phyloP scores from a whole-genome alignment of 805 yeast genomes.

The Candida maesae region DNA sequence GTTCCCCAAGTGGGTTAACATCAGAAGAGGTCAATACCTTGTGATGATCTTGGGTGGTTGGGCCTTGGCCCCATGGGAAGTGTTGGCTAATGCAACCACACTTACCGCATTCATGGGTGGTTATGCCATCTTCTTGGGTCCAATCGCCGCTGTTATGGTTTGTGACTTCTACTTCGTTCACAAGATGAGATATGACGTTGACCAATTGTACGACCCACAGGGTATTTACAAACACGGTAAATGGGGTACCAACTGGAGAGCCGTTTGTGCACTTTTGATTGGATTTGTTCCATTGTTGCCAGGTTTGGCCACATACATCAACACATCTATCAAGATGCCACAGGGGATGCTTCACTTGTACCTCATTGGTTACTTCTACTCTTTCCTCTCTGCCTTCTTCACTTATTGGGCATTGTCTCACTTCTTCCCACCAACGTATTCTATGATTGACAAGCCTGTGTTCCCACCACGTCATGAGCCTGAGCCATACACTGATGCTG shows the following conservation, averaged over 20 bases:
- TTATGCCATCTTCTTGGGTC: conserved; percentile 16
- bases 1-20: conserved; percentile 58
- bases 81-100: conserved; percentile 15
- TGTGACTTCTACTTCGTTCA: conserved; percentile 17
- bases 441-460: conserved; percentile 8
- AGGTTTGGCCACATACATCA: conserved; percentile 15
- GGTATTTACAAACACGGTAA: conserved; percentile 14
- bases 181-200: conserved; percentile 9
- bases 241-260: conserved; percentile 15
- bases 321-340: conserved; percentile 9
- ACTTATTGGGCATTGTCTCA: conserved; percentile 8
- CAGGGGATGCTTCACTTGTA: conserved; percentile 9
- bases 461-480: conserved; percentile 5
- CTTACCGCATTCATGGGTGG: conserved; percentile 18
- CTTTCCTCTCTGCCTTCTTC: conserved; percentile 9
- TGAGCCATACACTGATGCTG: neutral
- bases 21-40: conserved; percentile 45
- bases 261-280: conserved; percentile 10
- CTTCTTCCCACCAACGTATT: conserved; percentile 13
- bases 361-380: conserved; percentile 17
- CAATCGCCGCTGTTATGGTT: conserved; percentile 16
- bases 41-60: conserved; percentile 16
- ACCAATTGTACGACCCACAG: conserved; percentile 7
- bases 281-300: conserved; percentile 17
- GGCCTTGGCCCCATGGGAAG: conserved; percentile 18